Evolutionary conservation across 1,284 basidiomycete species (phyloP).

Genomic region (Apiotrichum domesticum): DNA sequence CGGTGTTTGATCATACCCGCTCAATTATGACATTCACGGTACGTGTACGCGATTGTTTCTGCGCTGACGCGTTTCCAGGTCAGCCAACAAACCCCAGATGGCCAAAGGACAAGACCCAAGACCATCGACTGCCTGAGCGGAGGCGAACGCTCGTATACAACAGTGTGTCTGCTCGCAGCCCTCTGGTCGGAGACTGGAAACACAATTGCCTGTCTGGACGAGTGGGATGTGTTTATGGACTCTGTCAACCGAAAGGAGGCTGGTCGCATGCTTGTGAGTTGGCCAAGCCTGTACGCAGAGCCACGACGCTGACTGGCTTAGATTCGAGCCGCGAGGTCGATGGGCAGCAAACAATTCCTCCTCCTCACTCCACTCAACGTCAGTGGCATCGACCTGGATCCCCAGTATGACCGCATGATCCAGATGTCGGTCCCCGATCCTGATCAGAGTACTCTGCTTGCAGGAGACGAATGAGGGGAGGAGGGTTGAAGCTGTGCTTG

Average conservation of each 20-base stretch:
- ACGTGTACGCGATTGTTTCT: too few relatives aligned
- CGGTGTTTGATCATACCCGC: constrained; percentile 64
- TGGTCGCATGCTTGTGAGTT: constrained; percentile 80
- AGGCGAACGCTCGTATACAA: constrained; percentile 95
- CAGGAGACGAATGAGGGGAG: too few relatives aligned
- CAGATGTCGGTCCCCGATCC: too few relatives aligned
- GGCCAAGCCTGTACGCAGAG: not conserved
- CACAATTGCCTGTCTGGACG: constrained; percentile 84
- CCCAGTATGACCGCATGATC: too few relatives aligned
- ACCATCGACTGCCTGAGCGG: constrained; percentile 56
- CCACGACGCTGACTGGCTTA: constrained; percentile 30
- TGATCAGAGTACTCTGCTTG: too few relatives aligned
- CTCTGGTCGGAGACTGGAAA: constrained; percentile 94
- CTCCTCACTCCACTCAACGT: constrained; percentile 70
- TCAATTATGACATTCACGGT: too few relatives aligned
- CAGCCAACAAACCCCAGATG: too few relatives aligned
- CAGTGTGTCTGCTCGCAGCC: constrained; percentile 84
- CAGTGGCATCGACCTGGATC: constrained; percentile 26
- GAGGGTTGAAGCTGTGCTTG: too few relatives aligned
- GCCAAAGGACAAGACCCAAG: not conserved
- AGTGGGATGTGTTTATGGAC: constrained; percentile 94
- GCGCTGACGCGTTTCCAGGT: too few relatives aligned
- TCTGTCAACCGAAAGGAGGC: constrained; percentile 83
- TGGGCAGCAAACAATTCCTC: constrained; percentile 81
- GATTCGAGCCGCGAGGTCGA: constrained; percentile 79